Conservation (phyloP, 805 yeast species). For the Candida tammaniensis region DNA sequence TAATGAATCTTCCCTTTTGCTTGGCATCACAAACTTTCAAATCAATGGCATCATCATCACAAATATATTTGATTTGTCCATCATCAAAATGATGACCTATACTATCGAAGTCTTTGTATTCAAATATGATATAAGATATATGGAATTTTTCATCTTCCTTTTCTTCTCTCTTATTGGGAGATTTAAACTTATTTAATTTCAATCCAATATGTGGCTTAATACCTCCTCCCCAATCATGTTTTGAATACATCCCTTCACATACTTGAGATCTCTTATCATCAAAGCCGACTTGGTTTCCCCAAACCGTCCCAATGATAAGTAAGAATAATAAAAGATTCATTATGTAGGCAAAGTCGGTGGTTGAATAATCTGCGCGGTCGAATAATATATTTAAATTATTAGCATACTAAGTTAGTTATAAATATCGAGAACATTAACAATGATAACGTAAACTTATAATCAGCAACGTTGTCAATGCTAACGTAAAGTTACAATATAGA, state of each 20-base stretch:
- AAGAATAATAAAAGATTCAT: no score
- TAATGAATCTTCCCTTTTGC: slow-evolving; percentile 62
- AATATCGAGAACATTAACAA: no score
- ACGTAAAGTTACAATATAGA: no score
- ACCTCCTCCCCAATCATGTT: slow-evolving; percentile 83
- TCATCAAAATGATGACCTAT: slow-evolving; percentile 55
- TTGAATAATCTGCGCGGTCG: no score
- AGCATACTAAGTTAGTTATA: no score
- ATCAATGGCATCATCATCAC: slow-evolving; percentile 69
- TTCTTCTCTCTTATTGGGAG: slow-evolving; percentile 19
- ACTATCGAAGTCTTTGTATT: slow-evolving; percentile 70
- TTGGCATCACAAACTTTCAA: slow-evolving; percentile 49
- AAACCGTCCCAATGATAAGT: no score
- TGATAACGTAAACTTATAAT: no score
- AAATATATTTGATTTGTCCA: slow-evolving; percentile 53
- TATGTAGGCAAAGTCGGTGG: no score
- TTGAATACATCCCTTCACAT: slow-evolving; percentile 89
- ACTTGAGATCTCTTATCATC: slow-evolving; percentile 52
- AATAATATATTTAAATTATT: no score
- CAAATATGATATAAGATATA: slow-evolving; percentile 76
- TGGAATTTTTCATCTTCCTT: slow-evolving; percentile 32
- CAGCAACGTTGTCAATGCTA: no score
- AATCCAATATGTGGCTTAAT: slow-evolving; percentile 41
- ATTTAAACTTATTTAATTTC: slow-evolving; percentile 25
- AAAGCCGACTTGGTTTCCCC: slow-evolving; percentile 48